Evolutionary conservation across 805 yeast genomes (phyloP).

Genomic region (Sugiyamaella qingdaonensis): DNA sequence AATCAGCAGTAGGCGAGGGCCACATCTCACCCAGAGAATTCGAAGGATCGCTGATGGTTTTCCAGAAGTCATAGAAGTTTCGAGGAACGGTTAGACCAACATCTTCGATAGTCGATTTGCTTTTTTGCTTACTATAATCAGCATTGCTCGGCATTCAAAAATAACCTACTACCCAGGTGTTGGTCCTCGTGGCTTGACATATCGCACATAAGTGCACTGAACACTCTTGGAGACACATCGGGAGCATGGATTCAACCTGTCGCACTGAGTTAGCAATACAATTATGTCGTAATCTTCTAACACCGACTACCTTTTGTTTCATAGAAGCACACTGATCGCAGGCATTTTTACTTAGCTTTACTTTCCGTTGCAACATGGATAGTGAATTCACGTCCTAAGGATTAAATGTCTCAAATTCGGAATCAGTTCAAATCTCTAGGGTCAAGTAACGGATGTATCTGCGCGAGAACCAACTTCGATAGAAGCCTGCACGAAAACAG

Average conservation of each 20-base stretch:
- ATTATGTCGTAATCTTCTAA: not conserved
- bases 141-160: not conserved
- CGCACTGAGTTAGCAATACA: not conserved
- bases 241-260: not conserved
- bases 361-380: too few species aligned
- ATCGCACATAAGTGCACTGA: not conserved
- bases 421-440: too few species aligned
- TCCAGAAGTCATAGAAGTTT: not conserved
- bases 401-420: too few species aligned
- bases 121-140: not conserved
- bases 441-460: too few species aligned
- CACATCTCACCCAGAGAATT: not conserved
- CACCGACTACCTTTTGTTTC: not conserved
- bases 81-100: not conserved
- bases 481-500: too few species aligned
- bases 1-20: not conserved
- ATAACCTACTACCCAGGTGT: not conserved
- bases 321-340: slow-evolving; percentile 1
- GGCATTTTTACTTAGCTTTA: not conserved
- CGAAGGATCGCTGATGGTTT: not conserved
- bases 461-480: too few species aligned
- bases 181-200: not conserved
- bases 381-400: too few species aligned
- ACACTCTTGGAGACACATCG: not conserved
- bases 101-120: too few species aligned